Percentiles rank a stretch among this genome's conserved stretches.
Evolutionary conservation across 306 rosid species (phyloP).

Genomic region (Clitoria ternatea): DNA sequence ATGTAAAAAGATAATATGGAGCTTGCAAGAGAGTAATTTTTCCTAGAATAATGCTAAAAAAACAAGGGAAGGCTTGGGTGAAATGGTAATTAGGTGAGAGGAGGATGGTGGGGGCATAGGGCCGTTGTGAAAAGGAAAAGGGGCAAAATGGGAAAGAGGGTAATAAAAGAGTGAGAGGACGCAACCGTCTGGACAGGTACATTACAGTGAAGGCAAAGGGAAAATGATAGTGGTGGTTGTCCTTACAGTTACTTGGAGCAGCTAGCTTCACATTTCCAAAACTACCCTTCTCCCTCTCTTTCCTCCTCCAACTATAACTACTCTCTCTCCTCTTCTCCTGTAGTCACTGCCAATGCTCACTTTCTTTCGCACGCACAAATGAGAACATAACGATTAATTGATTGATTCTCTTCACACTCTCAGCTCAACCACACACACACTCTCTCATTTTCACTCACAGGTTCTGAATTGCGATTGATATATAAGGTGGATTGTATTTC

Average conservation of each 20-base stretch:
- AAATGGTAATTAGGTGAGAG: not conserved
- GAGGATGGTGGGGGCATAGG: not conserved
- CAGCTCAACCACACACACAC: not conserved
- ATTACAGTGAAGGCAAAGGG: slow-evolving; percentile 25
- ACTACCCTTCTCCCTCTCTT: slow-evolving; percentile 25
- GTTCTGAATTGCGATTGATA: not conserved
- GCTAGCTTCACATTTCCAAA: not conserved
- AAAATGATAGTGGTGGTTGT: slow-evolving; percentile 30
- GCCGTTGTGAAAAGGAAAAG: slow-evolving; percentile 15
- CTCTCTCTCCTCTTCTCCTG: slow-evolving; percentile 16
- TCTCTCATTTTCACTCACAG: not conserved
- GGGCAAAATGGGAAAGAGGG: slow-evolving; percentile 23
- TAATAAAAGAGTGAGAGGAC: slow-evolving; percentile 14
- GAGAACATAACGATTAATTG: not conserved
- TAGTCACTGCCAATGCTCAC: slow-evolving; percentile 13
- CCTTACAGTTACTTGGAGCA: slow-evolving; percentile 19
- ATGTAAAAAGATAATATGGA: too few relatives aligned
- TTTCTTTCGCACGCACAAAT: not conserved
- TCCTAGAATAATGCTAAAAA: too few relatives aligned
- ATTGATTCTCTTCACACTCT: not conserved
- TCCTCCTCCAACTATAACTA: slow-evolving; percentile 30
- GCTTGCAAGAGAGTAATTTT: too few relatives aligned
- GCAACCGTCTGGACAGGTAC: slow-evolving; percentile 33
- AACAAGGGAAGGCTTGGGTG: not conserved
- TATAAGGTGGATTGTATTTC: not conserved